Percentiles rank a stretch among this genome's conserved stretches.
These are phyloP conservation scores for Malus hybrid DNA, from an alignment of 331 rosid species.

Conservation along the genomic window DNA sequence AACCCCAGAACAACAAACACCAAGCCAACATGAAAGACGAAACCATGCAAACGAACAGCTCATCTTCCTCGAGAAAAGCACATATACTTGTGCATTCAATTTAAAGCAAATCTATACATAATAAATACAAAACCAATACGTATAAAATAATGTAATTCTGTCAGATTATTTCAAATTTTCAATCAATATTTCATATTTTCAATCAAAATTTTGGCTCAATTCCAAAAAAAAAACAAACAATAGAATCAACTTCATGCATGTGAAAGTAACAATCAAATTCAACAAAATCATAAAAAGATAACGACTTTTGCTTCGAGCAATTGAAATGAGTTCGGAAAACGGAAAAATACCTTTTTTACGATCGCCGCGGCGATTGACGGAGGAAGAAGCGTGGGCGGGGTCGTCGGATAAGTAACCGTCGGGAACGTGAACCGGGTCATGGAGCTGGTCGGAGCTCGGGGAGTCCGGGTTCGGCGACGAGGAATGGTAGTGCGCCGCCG, in stretches of 20 bases:
- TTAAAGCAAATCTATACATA: not conserved
- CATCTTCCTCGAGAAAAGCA: not conserved
- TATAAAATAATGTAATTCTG: not conserved
- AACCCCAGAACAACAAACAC: too few relatives aligned
- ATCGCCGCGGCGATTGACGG: conserved; percentile 59
- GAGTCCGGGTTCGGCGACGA: conserved; percentile 62
- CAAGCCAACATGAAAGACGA: not conserved
- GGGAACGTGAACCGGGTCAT: conserved; percentile 34
- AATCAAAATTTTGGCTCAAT: not conserved
- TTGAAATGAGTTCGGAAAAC: not conserved
- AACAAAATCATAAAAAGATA: too few relatives aligned
- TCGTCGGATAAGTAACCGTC: conserved; percentile 85
- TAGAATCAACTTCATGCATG: not conserved
- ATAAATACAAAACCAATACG: not conserved
- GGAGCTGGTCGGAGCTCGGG: conserved; percentile 44
- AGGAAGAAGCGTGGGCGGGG: conserved; percentile 57
- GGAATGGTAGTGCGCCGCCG: conserved; percentile 50
- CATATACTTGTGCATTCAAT: not conserved
- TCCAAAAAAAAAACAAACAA: not conserved
- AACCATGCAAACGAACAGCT: not conserved
- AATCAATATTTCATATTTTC: not conserved
- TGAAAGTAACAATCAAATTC: too few relatives aligned
- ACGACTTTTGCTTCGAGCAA: too few relatives aligned
- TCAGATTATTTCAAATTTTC: not conserved
- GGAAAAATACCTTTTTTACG: conserved; percentile 67